Evolutionary conservation across 306 rosid genomes (phyloP).

Genomic region (Corylus americana): DNA sequence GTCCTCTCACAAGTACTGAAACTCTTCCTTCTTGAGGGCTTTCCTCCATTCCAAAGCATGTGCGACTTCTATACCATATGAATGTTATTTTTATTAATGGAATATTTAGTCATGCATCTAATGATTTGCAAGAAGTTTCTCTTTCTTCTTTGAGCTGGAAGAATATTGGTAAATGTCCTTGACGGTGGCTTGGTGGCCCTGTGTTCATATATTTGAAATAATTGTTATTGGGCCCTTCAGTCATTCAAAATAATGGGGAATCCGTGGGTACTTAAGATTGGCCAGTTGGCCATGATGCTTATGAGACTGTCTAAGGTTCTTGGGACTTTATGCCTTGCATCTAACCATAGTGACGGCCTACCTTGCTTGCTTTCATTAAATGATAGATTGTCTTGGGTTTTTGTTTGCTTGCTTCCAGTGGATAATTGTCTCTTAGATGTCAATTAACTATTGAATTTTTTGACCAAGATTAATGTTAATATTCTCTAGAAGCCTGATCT

Average conservation of each 20-base stretch:
- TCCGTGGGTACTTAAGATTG: not conserved
- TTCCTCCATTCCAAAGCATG: not conserved
- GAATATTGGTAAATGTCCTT: not conserved
- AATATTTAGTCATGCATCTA: not conserved
- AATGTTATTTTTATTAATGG: not conserved
- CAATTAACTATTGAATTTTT: not conserved
- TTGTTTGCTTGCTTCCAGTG: not conserved
- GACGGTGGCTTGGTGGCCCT: not conserved
- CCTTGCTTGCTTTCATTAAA: not conserved
- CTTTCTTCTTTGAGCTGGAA: not conserved
- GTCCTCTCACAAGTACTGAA: not conserved
- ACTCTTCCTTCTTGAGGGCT: not conserved
- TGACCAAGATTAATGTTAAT: not conserved
- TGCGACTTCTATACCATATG: not conserved
- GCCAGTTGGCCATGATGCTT: not conserved
- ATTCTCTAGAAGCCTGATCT: not conserved
- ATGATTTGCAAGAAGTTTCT: not conserved
- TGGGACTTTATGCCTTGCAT: conserved; percentile 3
- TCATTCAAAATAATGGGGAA: not conserved
- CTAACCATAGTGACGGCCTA: not conserved
- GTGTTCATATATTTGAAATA: not conserved
- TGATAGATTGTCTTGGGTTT: not conserved
- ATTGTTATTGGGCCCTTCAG: not conserved
- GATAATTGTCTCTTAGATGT: not conserved
- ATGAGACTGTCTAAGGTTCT: conserved; percentile 3